Evolutionary conservation across 2,329 filamentous ascomycete genomes (phyloP).

Genomic region (Teratosphaeria viscida): DNA sequence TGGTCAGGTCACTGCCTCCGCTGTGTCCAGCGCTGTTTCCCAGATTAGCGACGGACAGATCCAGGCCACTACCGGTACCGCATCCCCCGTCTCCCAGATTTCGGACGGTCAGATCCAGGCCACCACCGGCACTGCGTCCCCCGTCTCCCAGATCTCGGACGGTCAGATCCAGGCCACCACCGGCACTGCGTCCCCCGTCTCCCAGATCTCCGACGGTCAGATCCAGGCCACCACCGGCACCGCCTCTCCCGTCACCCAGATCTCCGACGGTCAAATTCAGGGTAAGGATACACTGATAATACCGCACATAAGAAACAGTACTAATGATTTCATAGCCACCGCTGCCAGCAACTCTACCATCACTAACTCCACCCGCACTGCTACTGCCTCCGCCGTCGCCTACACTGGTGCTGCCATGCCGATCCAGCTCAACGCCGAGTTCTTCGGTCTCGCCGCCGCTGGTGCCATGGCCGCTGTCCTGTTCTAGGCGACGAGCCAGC

Average conservation of each 20-base stretch:
- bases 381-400: conserved; percentile 1
- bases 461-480: conserved; percentile 20
- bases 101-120: conserved; percentile 17
- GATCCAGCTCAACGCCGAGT: conserved; percentile 12
- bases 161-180: conserved; percentile 14
- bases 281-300: not conserved
- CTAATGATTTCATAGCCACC: conserved; percentile 1
- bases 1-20: conserved; percentile 19
- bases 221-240: conserved; percentile 7
- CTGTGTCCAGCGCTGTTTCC: conserved; percentile 11
- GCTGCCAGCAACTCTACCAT: conserved; percentile 8
- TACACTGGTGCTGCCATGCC: conserved; percentile 24
- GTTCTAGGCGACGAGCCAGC: conserved; percentile 15
- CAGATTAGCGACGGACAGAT: conserved; percentile 22
- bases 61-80: conserved; percentile 9
- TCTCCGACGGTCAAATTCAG: conserved; percentile 17
- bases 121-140: conserved; percentile 4
- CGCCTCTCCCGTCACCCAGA: conserved; percentile 15
- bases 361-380: conserved; percentile 2
- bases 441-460: conserved; percentile 20
- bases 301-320: not conserved
- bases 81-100: conserved; percentile 8
- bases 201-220: conserved; percentile 18
- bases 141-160: conserved; percentile 12
- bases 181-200: conserved; percentile 5